Evolutionary conservation across 208 protist genomes (phyloP), one percentile per base, ranked within the genome.

Genomic region (Leishmania braziliensis): DNA sequence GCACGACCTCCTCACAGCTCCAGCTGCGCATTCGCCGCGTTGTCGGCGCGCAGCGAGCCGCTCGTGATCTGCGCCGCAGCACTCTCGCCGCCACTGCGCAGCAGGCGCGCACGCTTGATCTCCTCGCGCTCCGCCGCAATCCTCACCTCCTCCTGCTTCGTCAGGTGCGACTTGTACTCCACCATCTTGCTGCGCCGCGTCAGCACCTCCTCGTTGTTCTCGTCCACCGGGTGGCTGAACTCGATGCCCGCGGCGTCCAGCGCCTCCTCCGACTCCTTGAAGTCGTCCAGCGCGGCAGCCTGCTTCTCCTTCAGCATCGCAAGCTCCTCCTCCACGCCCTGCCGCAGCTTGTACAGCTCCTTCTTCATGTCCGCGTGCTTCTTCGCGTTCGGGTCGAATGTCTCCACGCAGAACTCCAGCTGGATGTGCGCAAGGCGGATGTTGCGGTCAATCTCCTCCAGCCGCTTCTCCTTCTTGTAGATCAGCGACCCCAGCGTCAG

Each of bases 81-180:
- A 68, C 26, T 29, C 54, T 72, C 83, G 29, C 62, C 81, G 29
- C 58, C 76, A 48, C 69, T 74, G 63, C 79, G 86, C 80, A 95
- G 84, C 53, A 92, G 83, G 18, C 86, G 87, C 3, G 91, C 92
- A n/a, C 92, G 83, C 77, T 94, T 94, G 81, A 95, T 89, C 86
- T 96, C 92, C 92, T 94, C 91, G 83, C 93, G 86, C 85, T 95
- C 93, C 5, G 93, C 93, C 23, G 93, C 91, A 69, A 95, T 93
- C 90, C 93, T 95, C 66, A 95, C 93, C 84, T 95, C 93, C 81
- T 95, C 91, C 77, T 93, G 91, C 86, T 95, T 96, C 71, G 91
- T 79, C 81, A 96, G 82, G 83, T 96, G 91, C n/a, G 93, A 84
- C 74, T 85, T 83, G 90, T 96, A 96, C 86, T 95, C 91, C 70